A percentile compares a stretch with the other conserved stretches of the same genome.
Conservation (phyloP, 257 asterid species). For the Marsdenia floribunda region DNA sequence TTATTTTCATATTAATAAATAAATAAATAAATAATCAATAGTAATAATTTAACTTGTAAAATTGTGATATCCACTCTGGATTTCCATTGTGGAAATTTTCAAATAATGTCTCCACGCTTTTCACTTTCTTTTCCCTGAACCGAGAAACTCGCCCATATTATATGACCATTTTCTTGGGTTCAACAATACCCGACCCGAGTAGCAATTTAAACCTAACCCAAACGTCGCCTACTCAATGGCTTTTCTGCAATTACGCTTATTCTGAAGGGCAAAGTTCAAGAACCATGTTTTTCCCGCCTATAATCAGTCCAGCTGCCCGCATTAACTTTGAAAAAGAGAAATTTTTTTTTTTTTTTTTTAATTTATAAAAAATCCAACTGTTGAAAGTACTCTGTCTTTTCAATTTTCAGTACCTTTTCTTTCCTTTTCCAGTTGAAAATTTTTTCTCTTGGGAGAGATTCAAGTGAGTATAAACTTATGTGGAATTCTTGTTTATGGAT, state of each 20-base stretch:
- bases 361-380: background rate
- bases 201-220: background rate
- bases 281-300: slow-evolving; percentile 19
- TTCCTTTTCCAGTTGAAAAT: background rate
- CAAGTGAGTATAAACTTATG: background rate
- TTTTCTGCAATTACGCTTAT: background rate
- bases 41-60: no score
- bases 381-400: background rate
- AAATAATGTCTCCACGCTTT: no score
- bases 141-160: no score
- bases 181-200: background rate
- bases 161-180: background rate
- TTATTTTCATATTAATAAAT: no score
- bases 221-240: slow-evolving; percentile 12
- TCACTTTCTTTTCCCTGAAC: no score
- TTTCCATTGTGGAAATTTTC: no score
- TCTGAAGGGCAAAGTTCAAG: slow-evolving; percentile 3
- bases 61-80: no score
- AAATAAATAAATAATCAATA: no score
- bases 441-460: background rate
- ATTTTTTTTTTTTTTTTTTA: no score
- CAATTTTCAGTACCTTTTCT: background rate
- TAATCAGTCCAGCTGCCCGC: background rate
- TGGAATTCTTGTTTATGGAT: background rate
- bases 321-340: background rate